These are phyloP conservation scores for Fraxinus quadrangulata DNA, from an alignment of 257 asterid species.

Conservation along the genomic window DNA sequence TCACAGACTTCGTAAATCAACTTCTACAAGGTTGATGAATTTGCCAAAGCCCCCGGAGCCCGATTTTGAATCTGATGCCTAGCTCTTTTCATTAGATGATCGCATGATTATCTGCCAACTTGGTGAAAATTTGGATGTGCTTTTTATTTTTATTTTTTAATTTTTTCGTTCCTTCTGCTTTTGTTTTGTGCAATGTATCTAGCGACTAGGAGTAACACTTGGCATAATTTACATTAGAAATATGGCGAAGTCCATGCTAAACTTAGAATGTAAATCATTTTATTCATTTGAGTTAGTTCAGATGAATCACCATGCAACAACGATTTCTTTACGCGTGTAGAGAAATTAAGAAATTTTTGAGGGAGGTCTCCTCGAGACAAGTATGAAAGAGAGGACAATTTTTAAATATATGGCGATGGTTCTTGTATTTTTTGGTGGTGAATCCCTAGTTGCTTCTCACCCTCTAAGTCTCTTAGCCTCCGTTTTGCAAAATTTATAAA, in stretches of 20 bases:
- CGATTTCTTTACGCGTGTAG: neutral
- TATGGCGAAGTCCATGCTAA: neutral
- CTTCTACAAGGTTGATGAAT: slow-evolving; percentile 29
- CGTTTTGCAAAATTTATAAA: too few relatives aligned
- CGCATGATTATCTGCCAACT: neutral
- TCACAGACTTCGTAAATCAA: slow-evolving; percentile 43
- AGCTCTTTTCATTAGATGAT: slow-evolving; percentile 4
- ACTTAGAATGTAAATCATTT: neutral
- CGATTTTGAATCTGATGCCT: slow-evolving; percentile 38
- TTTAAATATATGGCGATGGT: neutral
- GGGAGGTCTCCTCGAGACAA: neutral
- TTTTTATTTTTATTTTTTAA: neutral
- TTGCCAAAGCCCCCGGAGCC: slow-evolving; percentile 67
- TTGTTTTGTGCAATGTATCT: neutral
- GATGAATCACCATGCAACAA: neutral
- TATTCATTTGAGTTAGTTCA: neutral
- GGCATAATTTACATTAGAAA: neutral
- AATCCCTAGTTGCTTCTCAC: neutral
- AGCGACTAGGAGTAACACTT: neutral
- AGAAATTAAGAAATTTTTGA: neutral
- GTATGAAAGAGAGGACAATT: neutral
- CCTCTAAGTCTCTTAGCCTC: neutral
- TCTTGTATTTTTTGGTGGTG: neutral
- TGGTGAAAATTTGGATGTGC: neutral
- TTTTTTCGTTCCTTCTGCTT: neutral